phyloP scores from a whole-genome alignment of 805 yeast species.

The Candida nanaspora region DNA sequence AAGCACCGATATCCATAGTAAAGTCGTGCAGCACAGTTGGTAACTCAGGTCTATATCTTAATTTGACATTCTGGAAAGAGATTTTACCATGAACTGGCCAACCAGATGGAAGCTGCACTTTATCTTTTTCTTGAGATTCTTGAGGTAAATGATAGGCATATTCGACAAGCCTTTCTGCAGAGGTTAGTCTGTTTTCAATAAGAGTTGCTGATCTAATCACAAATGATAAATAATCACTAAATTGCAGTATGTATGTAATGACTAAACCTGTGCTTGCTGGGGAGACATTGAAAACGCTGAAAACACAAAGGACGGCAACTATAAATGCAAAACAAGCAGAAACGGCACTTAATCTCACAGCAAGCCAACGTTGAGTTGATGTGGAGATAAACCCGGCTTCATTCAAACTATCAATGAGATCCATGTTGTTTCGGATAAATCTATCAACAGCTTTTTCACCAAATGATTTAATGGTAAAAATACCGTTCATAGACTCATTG shows the following conservation, averaged over 20 bases:
- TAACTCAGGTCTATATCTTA: constrained; percentile 54
- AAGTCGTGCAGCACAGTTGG: constrained; percentile 50
- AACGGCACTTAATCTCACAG: constrained; percentile 43
- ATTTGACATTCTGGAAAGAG: constrained; percentile 37
- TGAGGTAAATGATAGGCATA: constrained; percentile 57
- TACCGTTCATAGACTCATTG: constrained; percentile 62
- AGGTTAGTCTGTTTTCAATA: constrained; percentile 74
- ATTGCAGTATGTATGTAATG: constrained; percentile 49
- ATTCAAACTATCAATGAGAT: constrained; percentile 52
- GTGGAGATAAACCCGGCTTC: constrained; percentile 55
- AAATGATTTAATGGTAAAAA: constrained; percentile 58
- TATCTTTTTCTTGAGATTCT: constrained; percentile 51
- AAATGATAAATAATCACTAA: constrained; percentile 48
- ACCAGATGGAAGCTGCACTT: constrained; percentile 24
- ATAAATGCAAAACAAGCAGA: constrained; percentile 39
- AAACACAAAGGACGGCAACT: constrained; percentile 50
- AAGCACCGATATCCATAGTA: constrained; percentile 35
- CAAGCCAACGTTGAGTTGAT: constrained; percentile 59
- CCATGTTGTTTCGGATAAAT: constrained; percentile 40
- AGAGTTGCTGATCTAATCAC: constrained; percentile 54
- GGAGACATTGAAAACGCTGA: constrained; percentile 48
- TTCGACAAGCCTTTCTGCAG: constrained; percentile 65
- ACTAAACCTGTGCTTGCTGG: constrained; percentile 59
- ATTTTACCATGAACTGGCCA: constrained; percentile 49
- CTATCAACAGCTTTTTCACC: constrained; percentile 27